Conservation (phyloP, 768 basidiomycete species). For the Lentinula sp. region DNA sequence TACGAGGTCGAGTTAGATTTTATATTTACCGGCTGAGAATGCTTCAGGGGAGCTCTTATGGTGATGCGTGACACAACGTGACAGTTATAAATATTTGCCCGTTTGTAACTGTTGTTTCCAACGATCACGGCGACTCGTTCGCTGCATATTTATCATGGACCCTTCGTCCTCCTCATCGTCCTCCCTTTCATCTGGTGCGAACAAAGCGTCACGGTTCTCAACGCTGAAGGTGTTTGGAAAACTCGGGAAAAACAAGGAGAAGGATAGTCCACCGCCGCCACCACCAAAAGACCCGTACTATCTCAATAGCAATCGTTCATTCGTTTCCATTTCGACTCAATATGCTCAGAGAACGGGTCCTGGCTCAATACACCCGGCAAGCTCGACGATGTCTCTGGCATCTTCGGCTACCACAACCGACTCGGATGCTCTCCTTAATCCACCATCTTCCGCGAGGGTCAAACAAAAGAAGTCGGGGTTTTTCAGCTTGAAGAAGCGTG, state of each 20-base stretch:
- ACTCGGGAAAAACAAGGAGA: conserved; percentile 7
- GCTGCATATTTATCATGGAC: neutral
- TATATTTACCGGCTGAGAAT: too few species aligned
- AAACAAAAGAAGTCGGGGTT: conserved; percentile 34
- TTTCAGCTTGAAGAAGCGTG: conserved; percentile 23
- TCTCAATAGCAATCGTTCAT: conserved; percentile 35
- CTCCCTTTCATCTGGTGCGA: neutral
- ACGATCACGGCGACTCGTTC: conserved; percentile 3
- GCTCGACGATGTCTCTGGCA: conserved; percentile 29
- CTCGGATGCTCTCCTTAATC: conserved; percentile 9
- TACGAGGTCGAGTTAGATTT: too few species aligned
- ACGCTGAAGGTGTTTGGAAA: conserved; percentile 12
- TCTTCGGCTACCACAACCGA: conserved; percentile 25
- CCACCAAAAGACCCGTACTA: conserved; percentile 63
- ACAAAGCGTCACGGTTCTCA: conserved; percentile 13
- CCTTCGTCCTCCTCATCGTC: conserved; percentile 2
- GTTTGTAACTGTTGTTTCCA: neutral
- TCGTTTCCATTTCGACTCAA: conserved; percentile 39
- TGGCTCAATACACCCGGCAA: conserved; percentile 27
- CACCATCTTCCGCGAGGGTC: conserved; percentile 15
- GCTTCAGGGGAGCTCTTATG: too few species aligned
- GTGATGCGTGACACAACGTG: neutral
- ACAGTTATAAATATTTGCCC: neutral
- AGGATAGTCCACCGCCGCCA: conserved; percentile 40
- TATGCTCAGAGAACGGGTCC: conserved; percentile 26